Evolutionary conservation across 192 early-diverging fungal species (phyloP).

Genomic region (Powellomyces hirtus): DNA sequence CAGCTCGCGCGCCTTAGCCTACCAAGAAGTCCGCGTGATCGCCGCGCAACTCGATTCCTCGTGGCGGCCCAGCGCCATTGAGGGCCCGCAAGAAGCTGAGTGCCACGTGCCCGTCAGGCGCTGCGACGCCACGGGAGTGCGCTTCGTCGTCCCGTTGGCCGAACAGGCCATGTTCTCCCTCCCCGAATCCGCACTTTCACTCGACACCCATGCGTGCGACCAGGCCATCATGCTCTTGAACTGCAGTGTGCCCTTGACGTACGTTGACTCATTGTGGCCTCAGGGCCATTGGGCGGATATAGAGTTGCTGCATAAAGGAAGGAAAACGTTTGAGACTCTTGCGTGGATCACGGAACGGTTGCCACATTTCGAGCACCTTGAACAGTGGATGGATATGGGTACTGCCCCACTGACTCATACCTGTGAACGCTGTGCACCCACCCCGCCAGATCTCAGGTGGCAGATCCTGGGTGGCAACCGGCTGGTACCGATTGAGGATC

Average conservation of each 20-base stretch:
- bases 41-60: constrained; percentile 28
- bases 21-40: constrained; percentile 28
- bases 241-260: constrained; percentile 23
- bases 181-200: neutral
- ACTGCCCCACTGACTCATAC: neutral
- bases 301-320: constrained; percentile 32
- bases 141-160: neutral
- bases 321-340: constrained; percentile 32
- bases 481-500: constrained; percentile 37
- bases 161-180: constrained; percentile 3
- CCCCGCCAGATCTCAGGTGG: constrained; percentile 36
- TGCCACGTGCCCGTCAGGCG: constrained; percentile 8
- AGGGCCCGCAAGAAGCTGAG: constrained; percentile 28
- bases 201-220: neutral
- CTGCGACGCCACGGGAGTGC: neutral
- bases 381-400: constrained; percentile 38
- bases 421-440: constrained; percentile 42
- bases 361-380: constrained; percentile 17
- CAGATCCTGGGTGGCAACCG: constrained; percentile 13
- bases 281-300: constrained; percentile 32
- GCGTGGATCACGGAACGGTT: constrained; percentile 46
- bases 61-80: constrained; percentile 32
- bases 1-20: constrained; percentile 24
- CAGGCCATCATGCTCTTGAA: neutral
- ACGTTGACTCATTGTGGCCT: constrained; percentile 33